phyloP scores from a whole-genome alignment of 208 protist species.

The Trypanosoma grayi region DNA sequence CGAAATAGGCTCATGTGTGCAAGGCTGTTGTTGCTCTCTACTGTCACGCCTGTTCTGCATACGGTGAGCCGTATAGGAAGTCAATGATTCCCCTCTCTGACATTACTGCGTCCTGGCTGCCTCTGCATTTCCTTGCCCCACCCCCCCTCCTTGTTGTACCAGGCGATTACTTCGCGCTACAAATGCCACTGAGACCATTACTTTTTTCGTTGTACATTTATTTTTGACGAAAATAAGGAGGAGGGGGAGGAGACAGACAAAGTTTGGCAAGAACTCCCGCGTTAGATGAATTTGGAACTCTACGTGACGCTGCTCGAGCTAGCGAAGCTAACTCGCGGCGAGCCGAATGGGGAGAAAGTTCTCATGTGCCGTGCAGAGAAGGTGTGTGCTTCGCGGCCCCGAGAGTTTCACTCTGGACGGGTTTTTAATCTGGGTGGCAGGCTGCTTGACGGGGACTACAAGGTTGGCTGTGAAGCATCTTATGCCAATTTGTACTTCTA shows the following conservation, averaged over 20 bases:
- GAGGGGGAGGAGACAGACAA: too few relatives aligned
- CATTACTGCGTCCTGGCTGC: too few relatives aligned
- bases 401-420: conserved; percentile 51
- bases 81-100: too few relatives aligned
- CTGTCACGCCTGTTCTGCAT: too few relatives aligned
- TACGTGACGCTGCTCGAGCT: conserved; percentile 49
- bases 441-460: conserved; percentile 20
- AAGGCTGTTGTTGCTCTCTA: background rate
- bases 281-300: conserved; percentile 28
- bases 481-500: conserved; percentile 66
- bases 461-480: background rate
- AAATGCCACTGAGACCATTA: too few relatives aligned
- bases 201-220: background rate
- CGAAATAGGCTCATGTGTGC: too few relatives aligned
- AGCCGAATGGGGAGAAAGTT: conserved; percentile 22
- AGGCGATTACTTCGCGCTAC: too few relatives aligned
- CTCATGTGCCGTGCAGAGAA: conserved; percentile 47
- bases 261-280: too few relatives aligned
- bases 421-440: conserved; percentile 55
- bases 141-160: too few relatives aligned
- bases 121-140: too few relatives aligned
- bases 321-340: conserved; percentile 23
- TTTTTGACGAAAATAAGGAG: too few relatives aligned
- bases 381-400: conserved; percentile 36
- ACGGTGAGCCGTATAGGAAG: too few relatives aligned